Evolutionary conservation across 2,329 filamentous ascomycete genomes (phyloP).

Genomic region (Sclerotinia trifoliorum): DNA sequence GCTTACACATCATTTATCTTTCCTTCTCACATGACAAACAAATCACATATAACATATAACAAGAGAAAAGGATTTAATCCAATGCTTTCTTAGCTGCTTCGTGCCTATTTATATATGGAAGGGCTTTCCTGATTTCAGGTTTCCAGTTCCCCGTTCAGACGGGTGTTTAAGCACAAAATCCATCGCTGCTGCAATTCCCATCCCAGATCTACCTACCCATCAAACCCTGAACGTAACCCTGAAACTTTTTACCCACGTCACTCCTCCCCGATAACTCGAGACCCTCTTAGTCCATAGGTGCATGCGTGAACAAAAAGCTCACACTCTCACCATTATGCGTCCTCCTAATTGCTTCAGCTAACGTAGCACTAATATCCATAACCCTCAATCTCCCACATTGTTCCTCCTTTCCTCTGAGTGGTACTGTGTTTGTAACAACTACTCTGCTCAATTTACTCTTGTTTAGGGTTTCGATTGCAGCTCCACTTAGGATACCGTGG

Average conservation of each 20-base stretch:
- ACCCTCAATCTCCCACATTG: conserved; percentile 78
- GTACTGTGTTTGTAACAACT: conserved; percentile 89
- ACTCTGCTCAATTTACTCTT: conserved; percentile 72
- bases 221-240: too few relatives aligned
- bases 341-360: conserved; percentile 68
- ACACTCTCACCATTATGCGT: conserved; percentile 69
- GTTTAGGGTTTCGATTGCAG: conserved; percentile 74
- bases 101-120: conserved; percentile 5
- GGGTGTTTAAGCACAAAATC: conserved; percentile 2
- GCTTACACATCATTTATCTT: background rate
- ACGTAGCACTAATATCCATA: conserved; percentile 86
- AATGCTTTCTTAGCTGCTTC: background rate
- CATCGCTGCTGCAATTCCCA: conserved; percentile 2
- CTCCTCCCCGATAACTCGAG: background rate
- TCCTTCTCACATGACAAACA: too few relatives aligned
- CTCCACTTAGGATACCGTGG: conserved; percentile 85
- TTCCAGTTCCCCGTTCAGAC: background rate
- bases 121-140: background rate
- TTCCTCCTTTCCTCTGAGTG: conserved; percentile 76
- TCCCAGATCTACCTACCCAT: background rate
- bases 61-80: background rate
- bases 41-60: background rate
- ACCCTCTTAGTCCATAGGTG: conserved; percentile 48
- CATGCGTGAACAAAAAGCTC: conserved; percentile 67
- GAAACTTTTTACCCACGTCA: background rate